Percentiles rank a stretch among this genome's conserved stretches.
Evolutionary conservation across 352 stramenopile species (phyloP).

Genomic region (Pythium phragmiticola): DNA sequence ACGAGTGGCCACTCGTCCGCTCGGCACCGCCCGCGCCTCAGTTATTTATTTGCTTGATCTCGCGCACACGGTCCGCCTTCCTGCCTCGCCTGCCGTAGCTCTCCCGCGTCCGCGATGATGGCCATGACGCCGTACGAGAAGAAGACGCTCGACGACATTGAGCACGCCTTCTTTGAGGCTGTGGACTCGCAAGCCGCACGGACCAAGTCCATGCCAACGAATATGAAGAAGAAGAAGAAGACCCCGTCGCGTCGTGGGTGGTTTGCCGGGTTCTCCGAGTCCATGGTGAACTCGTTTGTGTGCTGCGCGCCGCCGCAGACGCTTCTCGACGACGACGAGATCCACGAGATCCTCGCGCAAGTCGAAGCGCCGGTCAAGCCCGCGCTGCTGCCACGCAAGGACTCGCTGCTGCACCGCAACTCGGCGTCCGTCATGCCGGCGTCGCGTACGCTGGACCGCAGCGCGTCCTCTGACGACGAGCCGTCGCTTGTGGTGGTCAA

Average conservation of each 20-base stretch:
- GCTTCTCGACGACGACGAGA: slow-evolving; percentile 29
- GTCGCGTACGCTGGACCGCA: slow-evolving; percentile 1
- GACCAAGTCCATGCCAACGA: not conserved
- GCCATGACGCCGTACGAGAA: slow-evolving; percentile 28
- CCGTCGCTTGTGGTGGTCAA: not conserved
- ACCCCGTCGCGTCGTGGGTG: slow-evolving; percentile 6
- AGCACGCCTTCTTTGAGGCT: slow-evolving; percentile 20
- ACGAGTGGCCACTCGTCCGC: too few species aligned
- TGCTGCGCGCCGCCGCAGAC: slow-evolving; percentile 25
- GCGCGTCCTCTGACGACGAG: not conserved
- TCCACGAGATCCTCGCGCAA: slow-evolving; percentile 20
- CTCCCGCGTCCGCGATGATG: slow-evolving; percentile 15
- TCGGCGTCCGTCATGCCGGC: slow-evolving; percentile 26
- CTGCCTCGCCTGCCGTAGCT: not conserved
- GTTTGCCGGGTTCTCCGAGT: slow-evolving; percentile 19
- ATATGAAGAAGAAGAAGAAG: not conserved
- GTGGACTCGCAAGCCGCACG: slow-evolving; percentile 6
- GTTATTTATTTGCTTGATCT: slow-evolving; percentile 18
- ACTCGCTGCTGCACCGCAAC: slow-evolving; percentile 13
- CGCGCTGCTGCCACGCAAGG: slow-evolving; percentile 6
- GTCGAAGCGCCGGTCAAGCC: slow-evolving; percentile 17
- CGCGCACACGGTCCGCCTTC: not conserved
- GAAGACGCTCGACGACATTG: slow-evolving; percentile 26
- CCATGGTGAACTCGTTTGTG: slow-evolving; percentile 20
- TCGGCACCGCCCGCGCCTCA: slow-evolving; percentile 3